Base-by-base conservation (phyloP, 1,284 basidiomycete genomes). In the Flammula alnicola region DNA sequence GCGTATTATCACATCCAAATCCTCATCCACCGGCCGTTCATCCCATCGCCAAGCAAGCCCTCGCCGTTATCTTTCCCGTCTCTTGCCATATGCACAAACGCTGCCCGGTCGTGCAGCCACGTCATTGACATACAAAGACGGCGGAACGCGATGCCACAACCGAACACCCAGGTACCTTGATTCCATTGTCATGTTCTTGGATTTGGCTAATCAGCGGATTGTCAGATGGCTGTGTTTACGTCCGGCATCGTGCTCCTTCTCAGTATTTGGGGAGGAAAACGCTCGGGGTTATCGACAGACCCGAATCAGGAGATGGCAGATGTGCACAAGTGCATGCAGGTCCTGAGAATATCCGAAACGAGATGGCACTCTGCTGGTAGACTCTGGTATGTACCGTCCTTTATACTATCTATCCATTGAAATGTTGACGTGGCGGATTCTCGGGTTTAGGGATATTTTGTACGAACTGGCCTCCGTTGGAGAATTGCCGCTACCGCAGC, bases 11-110 rank as follows among this genome's bases (percentile, higher is more conserved):
- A n/a, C n/a, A n/a, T n/a, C n/a, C n/a, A n/a, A n/a, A n/a, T n/a
- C n/a, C n/a, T n/a, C n/a, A n/a, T n/a, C n/a, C n/a, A 93, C 61
- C 78, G 91, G 7, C 87, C 88, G 0, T 93, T 92, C 68, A 91
- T 93, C 47, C 86, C 88, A 0, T 81, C 83, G 1, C 78, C 80
- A 1, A 72, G 74, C 33, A 80, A 80, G 52, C 76, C 78, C 0
- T 79, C 82, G 0, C 71, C 78, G 1, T 63, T 84, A 1, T 74
- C 82, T 63, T 84, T 74, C 47, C 87, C 91, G 0, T 90, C 88
- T 0, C 74, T 93, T 10, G 86, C 89, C 0, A 92, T 93, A 39
- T 93, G 91, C 64, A 86, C 86, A 11, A 93, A 91, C 53, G 91
- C 91, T 1, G 88, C 91, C 0, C 75, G 91, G n/a, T 84, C 86